A percentile compares a stretch with the other conserved stretches of the same genome.
Conservation (phyloP, 257 asterid species). For the Solanum arcanum region DNA sequence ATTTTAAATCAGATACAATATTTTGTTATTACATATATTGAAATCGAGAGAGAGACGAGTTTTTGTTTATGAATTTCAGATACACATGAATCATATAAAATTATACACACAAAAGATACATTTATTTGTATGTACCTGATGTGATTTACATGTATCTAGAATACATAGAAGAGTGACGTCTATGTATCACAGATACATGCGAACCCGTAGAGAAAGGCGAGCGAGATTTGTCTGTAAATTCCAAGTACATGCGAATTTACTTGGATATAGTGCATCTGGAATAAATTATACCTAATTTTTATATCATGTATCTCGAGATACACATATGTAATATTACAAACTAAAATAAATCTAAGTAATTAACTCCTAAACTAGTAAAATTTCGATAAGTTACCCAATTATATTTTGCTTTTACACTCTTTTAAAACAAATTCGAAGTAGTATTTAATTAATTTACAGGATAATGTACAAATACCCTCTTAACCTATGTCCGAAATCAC, state of each 20-base stretch:
- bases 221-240: no score
- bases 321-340: neutral
- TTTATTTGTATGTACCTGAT: neutral
- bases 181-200: neutral
- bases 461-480: no score
- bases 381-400: neutral
- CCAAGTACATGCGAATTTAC: no score
- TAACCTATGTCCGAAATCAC: no score
- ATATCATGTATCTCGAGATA: no score
- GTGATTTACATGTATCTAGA: neutral
- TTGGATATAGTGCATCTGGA: no score
- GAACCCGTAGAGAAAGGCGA: no score
- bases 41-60: neutral
- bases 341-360: neutral
- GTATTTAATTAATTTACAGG: neutral
- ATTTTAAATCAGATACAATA: no score
- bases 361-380: neutral
- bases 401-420: neutral
- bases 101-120: neutral
- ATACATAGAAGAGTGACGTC: neutral
- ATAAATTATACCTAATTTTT: no score
- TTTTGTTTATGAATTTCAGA: neutral
- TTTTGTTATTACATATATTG: no score
- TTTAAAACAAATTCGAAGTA: neutral
- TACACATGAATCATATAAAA: no score